Base-by-base conservation (phyloP, 2,329 filamentous ascomycete genomes). In the Sporothrix globosa region DNA sequence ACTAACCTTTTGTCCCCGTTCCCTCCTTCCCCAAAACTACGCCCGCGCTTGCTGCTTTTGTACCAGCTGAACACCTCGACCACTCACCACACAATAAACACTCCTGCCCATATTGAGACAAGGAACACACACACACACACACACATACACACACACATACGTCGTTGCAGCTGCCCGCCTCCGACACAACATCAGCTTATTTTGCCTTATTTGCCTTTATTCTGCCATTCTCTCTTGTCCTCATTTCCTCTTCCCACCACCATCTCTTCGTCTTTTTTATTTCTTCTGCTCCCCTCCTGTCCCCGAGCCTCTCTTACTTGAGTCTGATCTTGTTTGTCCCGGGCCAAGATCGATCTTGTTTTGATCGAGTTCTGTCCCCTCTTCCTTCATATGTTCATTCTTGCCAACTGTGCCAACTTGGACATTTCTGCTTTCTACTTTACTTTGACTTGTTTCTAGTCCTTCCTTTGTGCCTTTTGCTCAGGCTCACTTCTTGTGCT, bases 281-380 rank as follows among this genome's bases (percentile, higher is more conserved):
- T 60, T 56, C n/a, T 30, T 52, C 30, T 44, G 11, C 61, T 48
- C 39, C 54, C 46, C 58, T 61, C 48, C 58, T 63, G 46, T 46
- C 46, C 39, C 30, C 68, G 61, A 50, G 61, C 61, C 24, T 39
- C 27, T 52, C 46, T 34, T 66, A 24, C 44, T 34, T 34, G 46
- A 19, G 63, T 66, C 63, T 53, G 63, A 56, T 67, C 60, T 67
- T 48, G 50, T 48, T 69, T 53, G 21, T 39, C 48, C 44, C 30
- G 50, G 65, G 54, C 67, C 67, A 68, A 60, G 67, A 50, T 60
- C 44, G 44, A 68, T 68, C 44, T 60, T 68, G 67, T 60, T 68
- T 67, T 63, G 44, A 34, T 61, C 10, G 63, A 52, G 41, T 30
- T n/a, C 10, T 44, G 56, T 61, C 54, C 30, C 52, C 21, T 67